Percentiles rank a stretch among this genome's conserved stretches.
phyloP scores from a whole-genome alignment of 2,329 filamentous ascomycete genomes.

The Ophiostoma novo-ulmi region DNA sequence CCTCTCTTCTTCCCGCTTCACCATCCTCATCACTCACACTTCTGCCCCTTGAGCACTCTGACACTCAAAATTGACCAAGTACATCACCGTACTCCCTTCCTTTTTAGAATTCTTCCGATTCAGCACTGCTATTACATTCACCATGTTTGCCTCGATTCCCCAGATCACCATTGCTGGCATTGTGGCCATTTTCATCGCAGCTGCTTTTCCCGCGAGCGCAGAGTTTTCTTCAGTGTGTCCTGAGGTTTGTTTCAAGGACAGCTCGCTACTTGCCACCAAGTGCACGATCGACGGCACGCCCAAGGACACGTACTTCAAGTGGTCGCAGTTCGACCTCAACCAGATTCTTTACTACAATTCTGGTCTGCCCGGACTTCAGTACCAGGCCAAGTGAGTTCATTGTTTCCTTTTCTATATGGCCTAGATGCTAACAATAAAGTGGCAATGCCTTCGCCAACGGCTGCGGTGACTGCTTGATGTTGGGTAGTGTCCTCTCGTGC shows the following conservation, averaged over 20 bases:
- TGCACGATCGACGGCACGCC: not conserved
- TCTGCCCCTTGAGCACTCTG: too few species aligned
- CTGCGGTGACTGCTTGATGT: conserved; percentile 2
- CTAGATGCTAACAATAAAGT: not conserved
- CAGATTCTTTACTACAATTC: conserved; percentile 7
- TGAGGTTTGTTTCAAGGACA: not conserved
- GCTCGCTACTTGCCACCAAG: conserved; percentile 5
- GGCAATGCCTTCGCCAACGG: conserved; percentile 13
- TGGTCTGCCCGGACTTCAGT: not conserved
- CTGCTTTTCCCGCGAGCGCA: not conserved
- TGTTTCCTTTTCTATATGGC: not conserved
- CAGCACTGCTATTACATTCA: not conserved
- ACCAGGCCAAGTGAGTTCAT: conserved; percentile 8
- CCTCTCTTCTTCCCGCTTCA: not conserved
- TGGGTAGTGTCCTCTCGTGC: not conserved
- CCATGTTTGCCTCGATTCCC: not conserved
- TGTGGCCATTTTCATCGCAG: not conserved
- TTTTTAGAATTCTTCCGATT: too few species aligned
- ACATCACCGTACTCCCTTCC: too few species aligned
- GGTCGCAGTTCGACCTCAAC: conserved; percentile 20
- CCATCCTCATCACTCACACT: not conserved
- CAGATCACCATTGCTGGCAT: not conserved
- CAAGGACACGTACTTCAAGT: not conserved
- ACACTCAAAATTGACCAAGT: too few species aligned
- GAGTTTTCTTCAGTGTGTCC: not conserved